Evolutionary conservation across 768 basidiomycete genomes (phyloP).

Genomic region (Tephrocybe sp.): DNA sequence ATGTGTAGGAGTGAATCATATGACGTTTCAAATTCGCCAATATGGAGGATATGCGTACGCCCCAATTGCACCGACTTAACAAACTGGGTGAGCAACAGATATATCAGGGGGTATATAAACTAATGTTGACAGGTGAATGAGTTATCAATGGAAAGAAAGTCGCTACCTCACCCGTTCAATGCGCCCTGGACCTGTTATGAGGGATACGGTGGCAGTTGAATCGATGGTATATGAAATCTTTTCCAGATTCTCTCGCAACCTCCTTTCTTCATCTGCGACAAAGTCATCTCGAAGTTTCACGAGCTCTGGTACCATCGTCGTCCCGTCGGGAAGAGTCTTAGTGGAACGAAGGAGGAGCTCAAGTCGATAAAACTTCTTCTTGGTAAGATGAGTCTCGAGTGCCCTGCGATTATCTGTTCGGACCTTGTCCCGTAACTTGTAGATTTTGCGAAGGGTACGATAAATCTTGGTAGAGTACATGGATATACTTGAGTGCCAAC

Average conservation of each 20-base stretch:
- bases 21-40: neutral
- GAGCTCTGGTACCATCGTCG: neutral
- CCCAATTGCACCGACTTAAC: constrained; percentile 1
- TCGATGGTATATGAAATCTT: neutral
- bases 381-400: neutral
- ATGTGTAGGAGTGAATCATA: neutral
- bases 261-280: neutral
- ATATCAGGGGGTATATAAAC: constrained; percentile 7
- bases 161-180: neutral
- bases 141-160: neutral
- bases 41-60: neutral
- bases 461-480: neutral
- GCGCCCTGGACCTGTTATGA: neutral
- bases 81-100: neutral
- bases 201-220: neutral
- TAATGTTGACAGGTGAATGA: neutral
- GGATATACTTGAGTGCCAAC: constrained; percentile 1
- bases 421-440: neutral
- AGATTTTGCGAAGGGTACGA: neutral
- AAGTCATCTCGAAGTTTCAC: neutral
- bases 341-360: neutral
- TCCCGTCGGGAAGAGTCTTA: neutral
- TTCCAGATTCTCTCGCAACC: neutral
- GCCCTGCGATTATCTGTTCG: neutral
- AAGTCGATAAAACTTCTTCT: neutral